phyloP scores from a whole-genome alignment of 208 protist species.

The Acanthamoeba quina region DNA sequence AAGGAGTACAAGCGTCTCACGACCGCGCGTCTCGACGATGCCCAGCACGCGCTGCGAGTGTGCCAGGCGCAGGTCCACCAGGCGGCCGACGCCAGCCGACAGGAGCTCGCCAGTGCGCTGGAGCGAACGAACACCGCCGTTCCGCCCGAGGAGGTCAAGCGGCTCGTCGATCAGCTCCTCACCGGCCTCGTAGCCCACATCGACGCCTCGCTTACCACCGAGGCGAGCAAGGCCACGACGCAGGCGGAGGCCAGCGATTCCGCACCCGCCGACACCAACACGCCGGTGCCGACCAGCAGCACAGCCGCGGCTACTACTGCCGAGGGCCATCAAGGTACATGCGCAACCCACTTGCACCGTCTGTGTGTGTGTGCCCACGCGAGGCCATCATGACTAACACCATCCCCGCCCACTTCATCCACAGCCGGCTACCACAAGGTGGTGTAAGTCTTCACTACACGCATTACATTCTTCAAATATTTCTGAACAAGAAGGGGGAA shows the following conservation, averaged over 20 bases:
- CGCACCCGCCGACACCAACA: background rate
- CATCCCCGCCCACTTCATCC: background rate
- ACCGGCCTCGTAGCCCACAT: background rate
- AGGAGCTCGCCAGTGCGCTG: background rate
- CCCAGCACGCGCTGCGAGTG: background rate
- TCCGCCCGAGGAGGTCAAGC: constrained; percentile 18
- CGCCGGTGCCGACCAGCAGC: too few relatives aligned
- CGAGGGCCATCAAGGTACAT: background rate
- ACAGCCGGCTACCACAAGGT: constrained; percentile 40
- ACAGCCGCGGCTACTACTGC: too few relatives aligned
- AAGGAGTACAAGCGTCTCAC: constrained; percentile 64
- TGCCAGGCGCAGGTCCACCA: background rate
- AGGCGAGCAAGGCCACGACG: background rate
- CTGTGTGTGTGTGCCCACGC: too few relatives aligned
- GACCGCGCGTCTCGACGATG: background rate
- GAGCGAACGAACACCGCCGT: background rate
- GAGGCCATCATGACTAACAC: background rate
- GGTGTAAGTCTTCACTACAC: background rate
- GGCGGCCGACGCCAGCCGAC: background rate
- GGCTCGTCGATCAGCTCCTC: background rate
- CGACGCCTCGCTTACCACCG: background rate
- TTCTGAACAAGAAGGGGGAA: background rate
- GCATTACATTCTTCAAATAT: background rate
- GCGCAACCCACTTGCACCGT: too few relatives aligned
- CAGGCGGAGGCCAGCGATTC: background rate